These are phyloP conservation scores for Mallotus nudiflorus DNA, from an alignment of 345 rosid genomes.

Conservation along the genomic window DNA sequence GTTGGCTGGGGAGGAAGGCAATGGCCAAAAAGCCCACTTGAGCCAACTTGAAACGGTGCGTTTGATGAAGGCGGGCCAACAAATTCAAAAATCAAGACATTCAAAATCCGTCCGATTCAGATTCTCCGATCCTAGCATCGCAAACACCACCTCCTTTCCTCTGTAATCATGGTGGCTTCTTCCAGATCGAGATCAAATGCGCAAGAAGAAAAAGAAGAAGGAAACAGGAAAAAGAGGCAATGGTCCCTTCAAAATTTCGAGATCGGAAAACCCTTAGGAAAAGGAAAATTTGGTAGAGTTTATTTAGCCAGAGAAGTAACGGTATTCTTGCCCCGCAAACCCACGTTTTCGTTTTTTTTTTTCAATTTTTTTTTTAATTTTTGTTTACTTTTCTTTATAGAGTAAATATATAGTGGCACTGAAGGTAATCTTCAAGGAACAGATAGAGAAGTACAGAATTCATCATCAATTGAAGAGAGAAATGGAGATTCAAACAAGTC, in stretches of 20 bases:
- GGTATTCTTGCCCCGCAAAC: too few relatives aligned
- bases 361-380: too few relatives aligned
- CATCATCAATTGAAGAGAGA: conserved; percentile 87
- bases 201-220: conserved; percentile 9
- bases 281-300: conserved; percentile 89
- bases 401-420: conserved; percentile 77
- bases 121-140: too few relatives aligned
- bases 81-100: background rate
- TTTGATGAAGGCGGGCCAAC: background rate
- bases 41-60: conserved; percentile 6
- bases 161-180: background rate
- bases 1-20: too few relatives aligned
- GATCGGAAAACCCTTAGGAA: conserved; percentile 87
- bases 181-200: background rate
- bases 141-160: too few relatives aligned
- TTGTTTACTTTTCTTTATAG: conserved; percentile 25
- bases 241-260: conserved; percentile 81
- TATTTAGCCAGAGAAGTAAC: conserved; percentile 80
- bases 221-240: conserved; percentile 23
- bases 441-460: conserved; percentile 76
- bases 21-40: too few relatives aligned
- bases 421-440: conserved; percentile 85
- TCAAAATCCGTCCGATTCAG: too few relatives aligned
- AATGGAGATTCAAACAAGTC: conserved; percentile 80
- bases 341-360: too few relatives aligned